A percentile compares a stretch with the other conserved stretches of the same genome.
Conservation (phyloP, 352 stramenopile genomes). For the Globisporangium uncinulatum region DNA sequence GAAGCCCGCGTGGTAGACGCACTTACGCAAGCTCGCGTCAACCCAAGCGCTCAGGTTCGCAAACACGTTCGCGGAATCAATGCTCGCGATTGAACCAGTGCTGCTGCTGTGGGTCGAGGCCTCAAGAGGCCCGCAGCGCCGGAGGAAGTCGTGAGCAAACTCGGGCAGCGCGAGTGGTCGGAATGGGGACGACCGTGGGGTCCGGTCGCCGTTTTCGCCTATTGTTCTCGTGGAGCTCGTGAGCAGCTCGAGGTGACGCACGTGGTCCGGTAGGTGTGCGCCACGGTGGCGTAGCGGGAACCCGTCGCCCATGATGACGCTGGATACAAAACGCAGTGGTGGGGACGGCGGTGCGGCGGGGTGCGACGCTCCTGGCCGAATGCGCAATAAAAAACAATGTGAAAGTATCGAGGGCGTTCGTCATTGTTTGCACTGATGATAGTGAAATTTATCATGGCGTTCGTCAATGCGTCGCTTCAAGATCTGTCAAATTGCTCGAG, state of each 20-base stretch:
- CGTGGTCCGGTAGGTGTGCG: slow-evolving; percentile 27
- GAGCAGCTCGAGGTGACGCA: slow-evolving; percentile 27
- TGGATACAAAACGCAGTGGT: no score
- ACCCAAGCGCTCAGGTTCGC: slow-evolving; percentile 36
- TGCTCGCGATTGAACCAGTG: neutral
- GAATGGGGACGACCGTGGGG: neutral
- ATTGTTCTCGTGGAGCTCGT: neutral
- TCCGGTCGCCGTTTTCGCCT: neutral
- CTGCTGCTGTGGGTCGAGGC: neutral
- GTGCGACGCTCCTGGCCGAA: no score
- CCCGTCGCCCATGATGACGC: no score
- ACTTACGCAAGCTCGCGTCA: slow-evolving; percentile 16
- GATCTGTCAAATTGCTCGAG: no score
- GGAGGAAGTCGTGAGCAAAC: slow-evolving; percentile 4
- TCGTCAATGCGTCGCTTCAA: no score
- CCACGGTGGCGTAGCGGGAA: slow-evolving; percentile 19
- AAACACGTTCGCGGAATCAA: slow-evolving; percentile 21
- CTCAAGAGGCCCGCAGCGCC: neutral
- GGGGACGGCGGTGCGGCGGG: no score
- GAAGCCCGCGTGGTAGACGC: slow-evolving; percentile 21
- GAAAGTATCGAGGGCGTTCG: no score
- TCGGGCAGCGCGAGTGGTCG: slow-evolving; percentile 3
- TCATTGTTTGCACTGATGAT: no score
- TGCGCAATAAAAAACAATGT: no score
- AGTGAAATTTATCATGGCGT: no score